phyloP scores from a whole-genome alignment of 257 asterid genomes.

The Cordia subcordata region DNA sequence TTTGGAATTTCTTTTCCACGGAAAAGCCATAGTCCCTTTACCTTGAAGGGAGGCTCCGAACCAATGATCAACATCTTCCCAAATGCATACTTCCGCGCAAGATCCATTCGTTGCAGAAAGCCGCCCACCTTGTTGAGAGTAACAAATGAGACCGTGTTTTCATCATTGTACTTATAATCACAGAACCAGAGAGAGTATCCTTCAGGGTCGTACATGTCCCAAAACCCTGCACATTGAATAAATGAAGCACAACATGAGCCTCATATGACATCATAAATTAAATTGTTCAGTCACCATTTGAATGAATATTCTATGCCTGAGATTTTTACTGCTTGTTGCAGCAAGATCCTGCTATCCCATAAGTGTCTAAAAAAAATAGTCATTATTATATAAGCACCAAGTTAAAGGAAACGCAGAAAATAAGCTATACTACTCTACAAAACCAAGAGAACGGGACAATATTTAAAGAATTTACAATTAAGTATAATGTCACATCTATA shows the following conservation, averaged over 20 bases:
- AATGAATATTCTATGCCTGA: too few relatives aligned
- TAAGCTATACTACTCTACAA: too few relatives aligned
- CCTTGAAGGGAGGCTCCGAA: conserved; percentile 69
- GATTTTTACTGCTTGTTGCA: too few relatives aligned
- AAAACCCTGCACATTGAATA: conserved; percentile 51
- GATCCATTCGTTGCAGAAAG: conserved; percentile 89
- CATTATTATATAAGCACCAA: too few relatives aligned
- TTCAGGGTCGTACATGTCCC: conserved; percentile 98
- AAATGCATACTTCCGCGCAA: conserved; percentile 88
- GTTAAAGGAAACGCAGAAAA: too few relatives aligned
- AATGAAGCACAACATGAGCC: background rate
- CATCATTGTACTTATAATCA: conserved; percentile 88
- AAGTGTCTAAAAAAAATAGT: too few relatives aligned
- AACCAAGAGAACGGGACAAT: too few relatives aligned
- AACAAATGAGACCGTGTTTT: conserved; percentile 77
- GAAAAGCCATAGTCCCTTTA: conserved; percentile 92
- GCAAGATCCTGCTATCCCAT: too few relatives aligned
- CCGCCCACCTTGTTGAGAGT: conserved; percentile 95
- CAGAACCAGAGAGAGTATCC: conserved; percentile 99
- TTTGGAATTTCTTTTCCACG: conserved; percentile 78
- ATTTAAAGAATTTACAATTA: too few relatives aligned
- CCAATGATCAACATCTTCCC: conserved; percentile 95
- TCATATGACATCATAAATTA: background rate
- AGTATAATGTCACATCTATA: too few relatives aligned
- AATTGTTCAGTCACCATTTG: background rate